Evolutionary conservation across 352 stramenopile genomes (phyloP), one percentile per base, ranked within the genome.

Genomic region (Globisporangium iwayamae): DNA sequence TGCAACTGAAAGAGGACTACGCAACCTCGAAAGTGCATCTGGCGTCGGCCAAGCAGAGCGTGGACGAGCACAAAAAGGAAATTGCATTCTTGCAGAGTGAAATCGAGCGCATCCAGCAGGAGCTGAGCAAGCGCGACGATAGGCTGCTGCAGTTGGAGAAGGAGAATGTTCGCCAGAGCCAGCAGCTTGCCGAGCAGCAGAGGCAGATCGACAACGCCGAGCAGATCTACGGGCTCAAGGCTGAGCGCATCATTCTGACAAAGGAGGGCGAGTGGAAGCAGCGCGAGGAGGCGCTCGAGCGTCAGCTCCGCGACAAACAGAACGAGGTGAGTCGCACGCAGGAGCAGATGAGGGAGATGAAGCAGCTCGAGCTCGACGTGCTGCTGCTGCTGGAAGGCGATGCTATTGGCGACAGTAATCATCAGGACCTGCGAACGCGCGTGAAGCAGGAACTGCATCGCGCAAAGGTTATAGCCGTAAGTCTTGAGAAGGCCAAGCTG

Each of bases 1-100:
- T 89, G 55, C 78, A 90, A 62, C 72, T 91, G 11, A 89, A 75
- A 34, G 74, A 90, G 55, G 78, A 85, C 4, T 65, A 83, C n/a
- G 85, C 79, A 20, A 77, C 65, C 16, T 60, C 84, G 38, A 59
- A 82, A 50, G 76, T 89, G 32, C 79, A 78, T 20, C 55, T 83
- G 46, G 63, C 69, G 22, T 70, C 71, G 16, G 58, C 69, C 11
- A 78, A 72, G 51, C 51, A 73, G 30, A 62, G 67, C 8, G 67
- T 73, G 36, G 67, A 75, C 16, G 73, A 86, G 56, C 72, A 70
- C 38, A 70, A 74, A 16, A 56, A 64, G 30, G 76, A 82, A 30
- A 69, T 64, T 5, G 64, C 70, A 28, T 69, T 81, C 46, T 69
- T 80, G 36, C 75, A 86, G 61, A 52, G 45, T 14, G 77, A 89